Base-by-base conservation (phyloP, 2,329 filamentous ascomycete genomes). In the Hirsutella rhossiliensis region DNA sequence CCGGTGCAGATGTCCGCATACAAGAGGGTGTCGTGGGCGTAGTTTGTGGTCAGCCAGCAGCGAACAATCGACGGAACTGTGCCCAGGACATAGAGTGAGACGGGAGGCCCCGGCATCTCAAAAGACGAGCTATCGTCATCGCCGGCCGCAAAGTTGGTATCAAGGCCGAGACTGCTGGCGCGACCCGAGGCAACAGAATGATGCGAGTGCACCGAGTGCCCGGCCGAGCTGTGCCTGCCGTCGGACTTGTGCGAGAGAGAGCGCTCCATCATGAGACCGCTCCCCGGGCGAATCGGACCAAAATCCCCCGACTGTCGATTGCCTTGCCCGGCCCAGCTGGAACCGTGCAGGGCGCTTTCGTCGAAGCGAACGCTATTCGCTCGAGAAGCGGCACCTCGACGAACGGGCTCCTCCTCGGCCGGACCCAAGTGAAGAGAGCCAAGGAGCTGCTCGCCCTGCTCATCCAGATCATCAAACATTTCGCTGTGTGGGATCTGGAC, bases 321-420 rank as follows among this genome's bases (percentile, higher is more conserved):
- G 50, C 78, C 80, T 56, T 94, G 87, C 9, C 67, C 67, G 34
- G 82, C 82, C 78, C 92, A 94, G 61, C 88, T 76, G 9, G 78
- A 88, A 40, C 87, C 84, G 54, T 95, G 88, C 54, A 95, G 80
- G 13, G 90, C 89, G 57, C 87, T 95, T 61, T 97, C 90, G 58
- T 97, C 92, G 56, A 98, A 98, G 32, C 92, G 85, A 53, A 98
- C 92, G 58, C 92, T 97, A 60, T 97, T 97, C 40, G 92, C 90
- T 54, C 92, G 78, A 17, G 92, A 98, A 17, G 87, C 84, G 18
- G 86, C 87, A 43, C 92, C 87, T 50, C 90, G 78, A 32, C 87
- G 80, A 45, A 87, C 81, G 29, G 85, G 85, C 58, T 89, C 84
- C 49, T 97, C 88, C 49, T 95, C 89, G 5, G 82, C 76, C 50